Base-by-base conservation (phyloP, 2,329 filamentous ascomycete genomes). In the Aspergillus sp. region DNA sequence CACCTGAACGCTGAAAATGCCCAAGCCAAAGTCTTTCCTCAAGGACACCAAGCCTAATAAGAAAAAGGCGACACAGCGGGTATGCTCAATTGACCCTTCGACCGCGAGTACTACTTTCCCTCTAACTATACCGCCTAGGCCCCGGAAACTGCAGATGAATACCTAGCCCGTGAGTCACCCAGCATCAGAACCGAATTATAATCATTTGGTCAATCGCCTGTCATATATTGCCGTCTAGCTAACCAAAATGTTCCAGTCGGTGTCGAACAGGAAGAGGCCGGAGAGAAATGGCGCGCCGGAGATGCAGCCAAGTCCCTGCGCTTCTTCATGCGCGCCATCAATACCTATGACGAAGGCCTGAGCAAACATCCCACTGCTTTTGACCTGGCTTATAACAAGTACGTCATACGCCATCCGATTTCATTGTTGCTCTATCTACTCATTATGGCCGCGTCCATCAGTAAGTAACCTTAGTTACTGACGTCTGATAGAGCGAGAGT, bases 341-440 rank as follows among this genome's bases (percentile, higher is more conserved):
- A 89, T 54, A 81, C 82, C 48, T 92, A 91, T 69, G 83, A 86
- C 63, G 82, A 85, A 56, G 89, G 87, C 11, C 71, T 91, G 32
- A 76, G 78, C 52, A 84, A 80, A 61, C 87, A 86, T 70, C 86
- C 88, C 2, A 70, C 72, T 8, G 86, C 82, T 19, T 88, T 91
- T 74, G 89, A 91, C 74, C 80, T 91, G 38, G 88, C 88, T 10
- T 91, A 91, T 73, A 91, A 91, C 73, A 90, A 90, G 85, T 88
- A 74, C 67, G 82, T 76, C 32, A n/a, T 15, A 23, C 32, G 36
- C 8, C 11, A 17, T 19, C 17, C 17, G 23, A n/a, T 32, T 21
- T 17, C n/a, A 17, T 41, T 38, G n/a, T 25, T 49, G 17, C 15
- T 15, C 6, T 39, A 36, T 3, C 13, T 36, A 39, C 7, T 36